Evolutionary conservation across 2,329 filamentous ascomycete genomes (phyloP).

Genomic region (Escovopsis sp.): DNA sequence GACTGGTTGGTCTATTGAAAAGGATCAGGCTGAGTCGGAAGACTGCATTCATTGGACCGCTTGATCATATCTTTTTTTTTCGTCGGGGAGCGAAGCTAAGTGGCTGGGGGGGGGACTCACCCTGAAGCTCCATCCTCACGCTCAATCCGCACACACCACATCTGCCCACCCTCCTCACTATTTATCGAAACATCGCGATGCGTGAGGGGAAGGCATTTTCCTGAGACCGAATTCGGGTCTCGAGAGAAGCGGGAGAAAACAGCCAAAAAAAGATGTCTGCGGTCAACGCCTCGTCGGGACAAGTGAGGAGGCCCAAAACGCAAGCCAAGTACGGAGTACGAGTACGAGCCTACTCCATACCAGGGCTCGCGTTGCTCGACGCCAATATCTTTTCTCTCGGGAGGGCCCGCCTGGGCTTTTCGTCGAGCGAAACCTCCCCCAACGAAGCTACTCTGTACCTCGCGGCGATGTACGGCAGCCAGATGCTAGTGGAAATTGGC

Average conservation of each 20-base stretch:
- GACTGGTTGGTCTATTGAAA: slow-evolving; percentile 4
- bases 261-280: no score
- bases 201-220: no score
- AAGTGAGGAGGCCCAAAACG: no score
- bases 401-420: no score
- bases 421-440: neutral
- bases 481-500: slow-evolving; percentile 10
- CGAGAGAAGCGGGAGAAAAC: no score
- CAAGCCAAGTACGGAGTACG: no score
- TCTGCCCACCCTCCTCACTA: neutral
- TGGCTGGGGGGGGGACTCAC: neutral
- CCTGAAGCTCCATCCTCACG: no score
- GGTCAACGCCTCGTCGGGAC: no score
- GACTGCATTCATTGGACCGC: slow-evolving; percentile 11
- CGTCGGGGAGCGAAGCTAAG: neutral
- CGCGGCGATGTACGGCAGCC: neutral
- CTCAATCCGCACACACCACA: neutral
- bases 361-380: neutral
- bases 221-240: no score
- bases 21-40: slow-evolving; percentile 14
- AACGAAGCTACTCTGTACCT: slow-evolving; percentile 3
- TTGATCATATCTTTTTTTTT: slow-evolving; percentile 1
- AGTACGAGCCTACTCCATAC: no score
- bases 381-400: neutral
- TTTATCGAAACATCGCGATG: neutral